Evolutionary conservation across 768 basidiomycete genomes (phyloP).

Genomic region (Thelephora ganbajun): DNA sequence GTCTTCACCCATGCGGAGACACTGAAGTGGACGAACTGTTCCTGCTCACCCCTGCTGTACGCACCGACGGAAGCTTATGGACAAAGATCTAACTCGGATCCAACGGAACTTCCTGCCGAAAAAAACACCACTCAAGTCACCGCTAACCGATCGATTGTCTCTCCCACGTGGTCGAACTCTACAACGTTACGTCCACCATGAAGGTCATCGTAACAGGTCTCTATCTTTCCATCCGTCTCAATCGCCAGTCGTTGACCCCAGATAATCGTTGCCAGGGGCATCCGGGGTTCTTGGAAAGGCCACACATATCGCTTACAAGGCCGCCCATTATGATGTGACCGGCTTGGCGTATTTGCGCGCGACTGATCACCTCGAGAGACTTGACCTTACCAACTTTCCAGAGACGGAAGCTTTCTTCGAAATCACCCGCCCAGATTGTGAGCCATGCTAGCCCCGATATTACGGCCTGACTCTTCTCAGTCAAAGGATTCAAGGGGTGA

Average conservation of each 20-base stretch:
- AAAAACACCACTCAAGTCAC: too few relatives aligned
- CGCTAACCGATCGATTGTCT: too few relatives aligned
- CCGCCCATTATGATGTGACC: conserved; percentile 29
- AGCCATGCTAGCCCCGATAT: conserved; percentile 14
- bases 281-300: conserved; percentile 85
- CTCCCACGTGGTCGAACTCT: too few relatives aligned
- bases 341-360: conserved; percentile 66
- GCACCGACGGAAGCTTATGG: too few relatives aligned
- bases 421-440: conserved; percentile 57
- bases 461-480: not conserved
- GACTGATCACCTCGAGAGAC: conserved; percentile 32
- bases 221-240: conserved; percentile 1
- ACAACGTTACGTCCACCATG: too few relatives aligned
- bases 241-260: not conserved
- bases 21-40: too few relatives aligned
- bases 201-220: conserved; percentile 48
- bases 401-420: conserved; percentile 42
- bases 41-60: too few relatives aligned
- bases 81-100: too few relatives aligned
- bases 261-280: conserved; percentile 43
- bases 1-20: too few relatives aligned
- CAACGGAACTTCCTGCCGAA: too few relatives aligned
- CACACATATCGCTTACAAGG: conserved; percentile 52
- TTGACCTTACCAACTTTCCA: conserved; percentile 54
- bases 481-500: conserved; percentile 43